Evolutionary conservation across 169 alveolate genomes (phyloP), one percentile per base, ranked within the genome.

Genomic region (Plasmodium yoelii): DNA sequence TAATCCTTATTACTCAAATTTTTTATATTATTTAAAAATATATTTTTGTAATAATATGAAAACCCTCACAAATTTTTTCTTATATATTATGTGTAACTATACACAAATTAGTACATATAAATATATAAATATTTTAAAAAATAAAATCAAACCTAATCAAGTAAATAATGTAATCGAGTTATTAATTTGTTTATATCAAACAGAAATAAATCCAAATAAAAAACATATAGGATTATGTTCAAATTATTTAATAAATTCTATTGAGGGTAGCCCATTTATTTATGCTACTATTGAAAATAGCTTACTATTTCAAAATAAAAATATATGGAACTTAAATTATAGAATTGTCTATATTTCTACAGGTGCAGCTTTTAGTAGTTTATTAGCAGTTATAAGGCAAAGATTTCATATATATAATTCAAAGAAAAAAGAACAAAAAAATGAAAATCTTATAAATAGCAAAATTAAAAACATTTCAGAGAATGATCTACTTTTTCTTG

Each of bases 351-450:
- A 82, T 42, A 82, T 82, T 55, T 65, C 86, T 15, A 69, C 61
- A 19, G 90, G 90, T 5, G 75, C 84, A 1, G 75, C 90, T 47
- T 67, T 82, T 68, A 82, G 90, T 65, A 82, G 90, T 49, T 68
- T 82, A 9, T 2, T 82, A 22, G 42, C 53, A 6, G 70, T 82
- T 15, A 67, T 82, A 18, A 24, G 80, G 56, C 77, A 57, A 8
- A 44, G 90, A 10, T 73, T 67, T 71, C 26, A 46, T 47, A 18
- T 69, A 47, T 63, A 82, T 63, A 51, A 64, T 13, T 8, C 13
- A 1, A 49, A 42, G 12, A 10, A 72, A 26, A 12, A 39, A 22
- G 60, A 22, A 15, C 13, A 15, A 2, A 5, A 13, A 6, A 15
- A 64, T 13, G 61, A 59, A 47, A 68, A 59, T 9, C 13, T 44